Base-by-base conservation (phyloP, 164 flowering plant species). In the Umbilicus rupestris region DNA sequence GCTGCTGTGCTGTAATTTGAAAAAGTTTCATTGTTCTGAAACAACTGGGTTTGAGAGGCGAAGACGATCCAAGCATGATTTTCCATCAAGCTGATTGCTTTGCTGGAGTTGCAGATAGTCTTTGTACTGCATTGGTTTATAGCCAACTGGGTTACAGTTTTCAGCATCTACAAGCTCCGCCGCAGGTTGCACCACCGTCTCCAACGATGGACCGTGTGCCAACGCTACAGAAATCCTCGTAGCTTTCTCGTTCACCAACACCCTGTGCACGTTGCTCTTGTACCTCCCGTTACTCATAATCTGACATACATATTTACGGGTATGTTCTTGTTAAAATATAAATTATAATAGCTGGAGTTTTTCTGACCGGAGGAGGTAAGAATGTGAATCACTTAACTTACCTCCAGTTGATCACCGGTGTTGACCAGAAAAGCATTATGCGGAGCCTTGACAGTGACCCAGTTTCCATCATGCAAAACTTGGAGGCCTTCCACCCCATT, bases 331-430 rank as follows among this genome's bases (percentile, higher is more conserved):
- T 14, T 10, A 26, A 14, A 64, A 64, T 42, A 37, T 14, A 63
- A 30, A 35, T 35, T 12, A n/a, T 35, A 17, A 20, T 26, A 5
- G 7, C 55, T 16, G n/a, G n/a, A n/a, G n/a, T n/a, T n/a, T n/a
- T n/a, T n/a, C n/a, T n/a, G n/a, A n/a, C n/a, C n/a, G n/a, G n/a
- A n/a, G n/a, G n/a, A n/a, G n/a, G n/a, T n/a, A n/a, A n/a, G n/a
- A n/a, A n/a, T n/a, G n/a, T n/a, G n/a, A n/a, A n/a, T n/a, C n/a
- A n/a, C n/a, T n/a, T n/a, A n/a, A 63, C 30, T n/a, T 63, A 71
- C 77, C 77, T 74, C 77, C 69, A 74, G 29, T 1, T 79, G 80
- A 39, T 77, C 80, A 15, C 73, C 80, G 7, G 57, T 58, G 74
- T 73, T 79, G 63, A 77, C 73, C 24, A 78, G 46, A 39, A 79